Conservation (phyloP, 441 rosid genomes). For the Pelargonium australe region DNA sequence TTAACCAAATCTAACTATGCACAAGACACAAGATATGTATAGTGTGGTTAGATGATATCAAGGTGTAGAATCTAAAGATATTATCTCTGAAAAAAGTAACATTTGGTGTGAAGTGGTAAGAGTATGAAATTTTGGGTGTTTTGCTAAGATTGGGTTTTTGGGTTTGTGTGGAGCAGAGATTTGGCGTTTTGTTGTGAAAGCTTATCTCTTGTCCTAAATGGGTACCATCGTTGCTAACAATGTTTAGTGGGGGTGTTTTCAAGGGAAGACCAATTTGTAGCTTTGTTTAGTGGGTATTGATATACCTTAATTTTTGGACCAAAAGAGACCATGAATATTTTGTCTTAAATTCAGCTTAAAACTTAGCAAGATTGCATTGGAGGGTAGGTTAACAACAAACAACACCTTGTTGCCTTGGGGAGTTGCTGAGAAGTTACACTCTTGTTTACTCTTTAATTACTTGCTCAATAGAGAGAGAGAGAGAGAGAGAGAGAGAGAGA, state of each 20-base stretch:
- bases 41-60: conserved; percentile 11
- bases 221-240: conserved; percentile 25
- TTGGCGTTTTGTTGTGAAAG: conserved; percentile 14
- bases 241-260: conserved; percentile 27
- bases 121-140: background rate
- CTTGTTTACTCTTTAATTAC: background rate
- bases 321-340: background rate
- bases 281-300: conserved; percentile 4
- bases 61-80: conserved; percentile 14
- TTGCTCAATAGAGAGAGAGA: background rate
- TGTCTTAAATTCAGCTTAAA: background rate
- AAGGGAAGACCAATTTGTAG: conserved; percentile 24
- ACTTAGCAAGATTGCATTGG: background rate
- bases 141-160: conserved; percentile 4
- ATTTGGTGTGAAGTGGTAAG: background rate
- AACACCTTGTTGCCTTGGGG: too few species aligned
- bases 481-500: background rate
- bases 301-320: background rate
- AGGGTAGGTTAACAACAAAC: background rate
- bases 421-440: too few species aligned
- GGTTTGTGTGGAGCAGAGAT: conserved; percentile 7
- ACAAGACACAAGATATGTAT: conserved; percentile 6
- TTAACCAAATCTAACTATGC: conserved; percentile 9
- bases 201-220: conserved; percentile 22
- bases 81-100: conserved; percentile 14